A percentile compares a stretch with the other conserved stretches of the same genome.
Evolutionary conservation across 306 rosid species (phyloP).

Genomic region (Fragaria vesca): DNA sequence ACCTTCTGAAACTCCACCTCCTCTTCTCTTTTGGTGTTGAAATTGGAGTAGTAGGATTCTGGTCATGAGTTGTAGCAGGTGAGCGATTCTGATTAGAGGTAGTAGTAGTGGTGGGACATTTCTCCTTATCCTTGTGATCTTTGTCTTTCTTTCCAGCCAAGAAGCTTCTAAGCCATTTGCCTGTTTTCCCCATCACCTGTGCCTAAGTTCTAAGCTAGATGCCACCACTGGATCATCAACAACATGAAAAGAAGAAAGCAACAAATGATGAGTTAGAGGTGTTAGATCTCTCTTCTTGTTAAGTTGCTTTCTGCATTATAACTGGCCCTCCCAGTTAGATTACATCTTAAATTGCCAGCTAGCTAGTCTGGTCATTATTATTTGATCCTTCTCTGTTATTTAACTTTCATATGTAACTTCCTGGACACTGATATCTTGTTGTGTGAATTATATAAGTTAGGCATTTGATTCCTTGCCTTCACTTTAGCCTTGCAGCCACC

Average conservation of each 20-base stretch:
- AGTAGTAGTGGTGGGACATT: constrained; percentile 15
- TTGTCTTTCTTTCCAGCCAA: constrained; percentile 73
- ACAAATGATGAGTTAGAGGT: constrained; percentile 24
- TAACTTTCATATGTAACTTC: constrained; percentile 19
- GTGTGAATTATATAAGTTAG: constrained; percentile 26
- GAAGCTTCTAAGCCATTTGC: constrained; percentile 76
- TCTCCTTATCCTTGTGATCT: constrained; percentile 39
- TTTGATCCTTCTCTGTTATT: constrained; percentile 11
- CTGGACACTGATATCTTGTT: constrained; percentile 20
- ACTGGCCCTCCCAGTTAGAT: constrained; percentile 27
- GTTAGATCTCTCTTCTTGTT: constrained; percentile 34
- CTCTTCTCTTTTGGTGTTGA: constrained; percentile 71
- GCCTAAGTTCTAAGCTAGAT: constrained; percentile 32
- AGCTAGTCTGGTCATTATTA: constrained; percentile 35
- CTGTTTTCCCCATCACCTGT: constrained; percentile 67
- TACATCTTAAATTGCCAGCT: constrained; percentile 13
- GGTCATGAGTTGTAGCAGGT: constrained; percentile 36
- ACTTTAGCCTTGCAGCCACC: constrained; percentile 17
- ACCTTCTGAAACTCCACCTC: constrained; percentile 91
- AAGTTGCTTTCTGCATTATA: constrained; percentile 33
- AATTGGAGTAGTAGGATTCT: constrained; percentile 48
- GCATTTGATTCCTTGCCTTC: constrained; percentile 39
- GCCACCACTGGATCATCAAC: constrained; percentile 27
- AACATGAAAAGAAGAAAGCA: constrained; percentile 39
- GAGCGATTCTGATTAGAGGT: constrained; percentile 26